Conservation (phyloP, 306 rosid genomes). For the Pyrus betulifolia region DNA sequence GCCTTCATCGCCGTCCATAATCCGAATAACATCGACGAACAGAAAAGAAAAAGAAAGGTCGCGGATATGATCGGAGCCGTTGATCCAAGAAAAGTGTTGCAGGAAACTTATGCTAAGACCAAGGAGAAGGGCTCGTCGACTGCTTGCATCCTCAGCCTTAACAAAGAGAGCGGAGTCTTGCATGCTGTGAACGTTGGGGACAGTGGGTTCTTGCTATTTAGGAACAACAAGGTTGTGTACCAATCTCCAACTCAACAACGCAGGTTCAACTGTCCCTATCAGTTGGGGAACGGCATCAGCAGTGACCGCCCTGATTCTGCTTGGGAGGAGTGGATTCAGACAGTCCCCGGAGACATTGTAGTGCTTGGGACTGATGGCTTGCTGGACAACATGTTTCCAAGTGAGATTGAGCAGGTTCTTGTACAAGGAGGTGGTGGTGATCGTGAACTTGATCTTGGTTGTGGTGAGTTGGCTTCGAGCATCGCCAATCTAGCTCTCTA, state of each 20-base stretch:
- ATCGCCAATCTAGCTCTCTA: background rate
- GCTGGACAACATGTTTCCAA: constrained; percentile 4
- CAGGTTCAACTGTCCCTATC: background rate
- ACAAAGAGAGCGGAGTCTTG: background rate
- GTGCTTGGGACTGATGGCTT: constrained; percentile 22
- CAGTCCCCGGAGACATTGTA: background rate
- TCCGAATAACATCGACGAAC: too few species aligned
- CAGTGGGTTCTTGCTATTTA: constrained; percentile 23
- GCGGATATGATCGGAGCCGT: background rate
- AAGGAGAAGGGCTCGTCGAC: constrained; percentile 12
- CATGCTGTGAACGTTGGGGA: constrained; percentile 12
- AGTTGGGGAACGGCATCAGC: background rate
- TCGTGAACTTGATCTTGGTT: too few species aligned
- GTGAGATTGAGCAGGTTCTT: background rate
- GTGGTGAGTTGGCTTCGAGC: background rate
- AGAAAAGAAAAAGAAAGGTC: background rate
- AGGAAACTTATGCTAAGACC: background rate
- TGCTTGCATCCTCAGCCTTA: constrained; percentile 10
- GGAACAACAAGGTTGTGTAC: background rate
- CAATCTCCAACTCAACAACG: constrained; percentile 2
- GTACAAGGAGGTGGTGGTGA: too few species aligned
- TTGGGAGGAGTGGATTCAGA: background rate
- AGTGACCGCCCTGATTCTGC: background rate
- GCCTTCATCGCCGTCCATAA: background rate
- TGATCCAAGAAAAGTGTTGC: background rate